Conservation (phyloP, 2,329 filamentous ascomycete species). For the Alternaria arborescens region DNA sequence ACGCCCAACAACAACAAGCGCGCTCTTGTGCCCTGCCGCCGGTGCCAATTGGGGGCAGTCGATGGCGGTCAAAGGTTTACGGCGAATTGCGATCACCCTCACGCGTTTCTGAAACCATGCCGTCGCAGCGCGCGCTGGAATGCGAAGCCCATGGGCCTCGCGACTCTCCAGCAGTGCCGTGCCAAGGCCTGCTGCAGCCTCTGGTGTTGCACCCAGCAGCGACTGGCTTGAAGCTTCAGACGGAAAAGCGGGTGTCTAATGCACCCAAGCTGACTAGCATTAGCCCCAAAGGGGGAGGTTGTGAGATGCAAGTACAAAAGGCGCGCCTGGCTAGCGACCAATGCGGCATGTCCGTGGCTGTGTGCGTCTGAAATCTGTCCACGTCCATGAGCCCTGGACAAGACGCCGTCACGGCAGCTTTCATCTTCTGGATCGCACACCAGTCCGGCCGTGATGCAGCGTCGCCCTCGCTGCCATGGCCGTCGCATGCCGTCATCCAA, state of each 20-base stretch:
- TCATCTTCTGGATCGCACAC: background rate
- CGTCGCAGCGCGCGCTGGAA: constrained; percentile 1
- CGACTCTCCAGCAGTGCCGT: constrained; percentile 6
- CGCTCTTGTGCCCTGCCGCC: background rate
- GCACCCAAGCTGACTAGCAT: constrained; percentile 20
- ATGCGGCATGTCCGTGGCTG: constrained; percentile 24
- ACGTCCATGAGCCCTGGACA: background rate
- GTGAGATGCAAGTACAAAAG: constrained; percentile 2
- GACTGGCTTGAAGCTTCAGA: constrained; percentile 23
- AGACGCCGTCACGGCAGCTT: background rate
- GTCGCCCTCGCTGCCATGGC: background rate
- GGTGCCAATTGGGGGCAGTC: background rate
- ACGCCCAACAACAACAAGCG: constrained; percentile 14
- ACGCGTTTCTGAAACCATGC: background rate
- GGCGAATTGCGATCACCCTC: background rate
- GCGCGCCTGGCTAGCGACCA: constrained; percentile 16
- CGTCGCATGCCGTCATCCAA: constrained; percentile 1
- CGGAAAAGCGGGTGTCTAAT: constrained; percentile 26
- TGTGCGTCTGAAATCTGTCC: constrained; percentile 10
- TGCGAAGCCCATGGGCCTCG: background rate
- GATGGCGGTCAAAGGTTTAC: background rate
- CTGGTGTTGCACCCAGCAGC: constrained; percentile 18
- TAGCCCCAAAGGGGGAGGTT: constrained; percentile 23
- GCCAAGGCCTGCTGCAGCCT: constrained; percentile 5
- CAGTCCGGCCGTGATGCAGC: background rate